Evolutionary conservation across 2,329 filamentous ascomycete genomes (phyloP), one percentile per base, ranked within the genome.

Genomic region (Colletotrichum caudatum): DNA sequence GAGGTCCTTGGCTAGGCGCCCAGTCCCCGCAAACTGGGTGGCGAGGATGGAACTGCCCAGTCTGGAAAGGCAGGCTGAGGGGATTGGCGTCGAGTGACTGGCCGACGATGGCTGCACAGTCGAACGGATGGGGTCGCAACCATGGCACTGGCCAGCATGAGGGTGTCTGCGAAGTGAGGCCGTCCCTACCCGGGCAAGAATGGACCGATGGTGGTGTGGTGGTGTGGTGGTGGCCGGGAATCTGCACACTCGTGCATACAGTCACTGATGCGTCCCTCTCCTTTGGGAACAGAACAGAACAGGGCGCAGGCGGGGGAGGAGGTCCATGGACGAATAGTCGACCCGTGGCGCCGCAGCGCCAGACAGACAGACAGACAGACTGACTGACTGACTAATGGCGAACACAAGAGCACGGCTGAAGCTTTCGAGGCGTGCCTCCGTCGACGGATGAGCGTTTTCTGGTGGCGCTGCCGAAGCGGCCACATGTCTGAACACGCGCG

Each of bases 231-330:
- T 64, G 69, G 69, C 35, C 69, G 58, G 65, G 64, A 71, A 71
- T 64, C 69, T 71, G 69, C 69, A 71, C 69, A 54, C 65, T 69
- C 58, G 65, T 71, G 69, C 65, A 64, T 71, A 59, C 69, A 59
- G 59, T 71, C 69, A 71, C 69, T 59, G 69, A 63, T 69, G 69
- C 69, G 64, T 71, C 51, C 59, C 69, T 68, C 64, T 69, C 51
- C 44, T 67, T 69, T 64, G 69, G 69, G 65, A 71, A 71, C 59
- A 53, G 35, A 35, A 35, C 29, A 29, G 51, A 33, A 53, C n/a
- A n/a, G n/a, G n/a, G n/a, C 39, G 39, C 16, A 46, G 66, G 61
- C 46, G 53, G 50, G 57, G 51, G 59, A 59, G 37, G 53, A 59
- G 37, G 53, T 33, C 23, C 39, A 35, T 39, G 44, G 23, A 39